Base-by-base conservation (phyloP, 2,329 filamentous ascomycete species). In the Cordyceps cateniannulata region DNA sequence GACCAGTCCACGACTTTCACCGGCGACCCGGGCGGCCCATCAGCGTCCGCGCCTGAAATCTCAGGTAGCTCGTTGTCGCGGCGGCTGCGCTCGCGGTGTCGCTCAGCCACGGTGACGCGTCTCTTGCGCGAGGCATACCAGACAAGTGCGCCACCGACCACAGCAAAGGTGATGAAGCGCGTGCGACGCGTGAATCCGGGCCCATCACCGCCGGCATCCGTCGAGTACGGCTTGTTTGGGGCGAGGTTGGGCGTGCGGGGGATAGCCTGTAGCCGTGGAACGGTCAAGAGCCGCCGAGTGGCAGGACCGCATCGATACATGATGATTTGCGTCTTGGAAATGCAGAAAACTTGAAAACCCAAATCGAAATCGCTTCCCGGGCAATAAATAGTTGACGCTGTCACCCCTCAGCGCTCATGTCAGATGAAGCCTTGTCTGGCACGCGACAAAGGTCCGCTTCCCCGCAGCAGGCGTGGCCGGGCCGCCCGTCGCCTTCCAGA, bases 21-120 rank as follows among this genome's bases (percentile, higher is more conserved):
- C 1, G 72, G 70, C 20, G 72, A 73, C 7, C 61, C 59, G 14
- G 69, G 60, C 1, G 63, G 53, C 1, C 70, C 67, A 5, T 65
- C 61, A 2, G 24, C 42, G 8, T 54, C 51, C 3, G 20, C 22
- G 32, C 29, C 44, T 2, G 56, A 52, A 18, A 59, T 22, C n/a
- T 45, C 48, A 12, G 56, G 56, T 7, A 59, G 38, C 48, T 51
- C 47, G 40, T 59, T 51, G 56, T 59, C 56, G 45, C 56, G 56
- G 35, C 35, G 47, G 48, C 18, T 7, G 35, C 48, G 47, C 2
- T 59, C 48, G 6, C 27, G 56, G 25, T 59, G 56, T 5, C 56
- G 47, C 22, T 51, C 56, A 8, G 56, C 56, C 4, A 59, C 25
- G 4, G 56, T 35, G 8, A 52, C 48, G 8, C 56, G 35, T 9